Percentiles rank a stretch among this genome's conserved stretches.
Conservation (phyloP, 2,329 filamentous ascomycete species). For the Exophiala sp. region DNA sequence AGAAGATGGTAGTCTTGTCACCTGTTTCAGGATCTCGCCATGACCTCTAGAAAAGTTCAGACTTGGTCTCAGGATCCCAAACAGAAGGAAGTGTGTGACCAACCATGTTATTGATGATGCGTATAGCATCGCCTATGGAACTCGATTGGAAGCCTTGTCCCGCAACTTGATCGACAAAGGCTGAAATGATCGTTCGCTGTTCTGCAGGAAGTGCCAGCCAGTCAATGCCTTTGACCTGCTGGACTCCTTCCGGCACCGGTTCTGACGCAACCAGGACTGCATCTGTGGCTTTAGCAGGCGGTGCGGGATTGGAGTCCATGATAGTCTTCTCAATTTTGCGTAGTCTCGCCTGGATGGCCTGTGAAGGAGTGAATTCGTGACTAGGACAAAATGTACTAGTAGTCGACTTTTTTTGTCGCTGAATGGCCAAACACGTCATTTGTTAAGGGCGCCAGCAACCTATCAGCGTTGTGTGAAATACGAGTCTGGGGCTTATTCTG, state of each 20-base stretch:
- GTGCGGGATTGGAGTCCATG: constrained; percentile 33
- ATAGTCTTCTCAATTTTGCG: background rate
- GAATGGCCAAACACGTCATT: no score
- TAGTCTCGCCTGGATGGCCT: background rate
- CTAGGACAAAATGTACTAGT: no score
- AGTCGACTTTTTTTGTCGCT: no score
- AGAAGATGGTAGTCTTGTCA: constrained; percentile 84
- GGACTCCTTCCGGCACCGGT: constrained; percentile 72
- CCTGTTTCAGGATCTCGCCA: constrained; percentile 79
- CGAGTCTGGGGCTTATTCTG: no score
- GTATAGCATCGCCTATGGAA: constrained; percentile 78
- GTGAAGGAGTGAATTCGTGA: no score
- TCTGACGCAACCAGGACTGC: constrained; percentile 84
- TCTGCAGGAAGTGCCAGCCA: constrained; percentile 76
- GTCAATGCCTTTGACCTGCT: constrained; percentile 83
- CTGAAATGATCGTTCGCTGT: constrained; percentile 75
- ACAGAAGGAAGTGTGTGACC: constrained; percentile 7
- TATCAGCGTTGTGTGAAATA: no score
- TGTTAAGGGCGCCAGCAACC: no score
- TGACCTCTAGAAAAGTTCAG: constrained; percentile 55
- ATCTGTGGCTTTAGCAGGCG: constrained; percentile 64
- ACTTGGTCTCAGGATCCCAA: constrained; percentile 5
- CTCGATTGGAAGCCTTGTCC: constrained; percentile 83
- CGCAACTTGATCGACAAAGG: constrained; percentile 76
- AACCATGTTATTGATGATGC: constrained; percentile 96